Conservation (phyloP, 805 yeast species). For the Candida nitratophila region DNA sequence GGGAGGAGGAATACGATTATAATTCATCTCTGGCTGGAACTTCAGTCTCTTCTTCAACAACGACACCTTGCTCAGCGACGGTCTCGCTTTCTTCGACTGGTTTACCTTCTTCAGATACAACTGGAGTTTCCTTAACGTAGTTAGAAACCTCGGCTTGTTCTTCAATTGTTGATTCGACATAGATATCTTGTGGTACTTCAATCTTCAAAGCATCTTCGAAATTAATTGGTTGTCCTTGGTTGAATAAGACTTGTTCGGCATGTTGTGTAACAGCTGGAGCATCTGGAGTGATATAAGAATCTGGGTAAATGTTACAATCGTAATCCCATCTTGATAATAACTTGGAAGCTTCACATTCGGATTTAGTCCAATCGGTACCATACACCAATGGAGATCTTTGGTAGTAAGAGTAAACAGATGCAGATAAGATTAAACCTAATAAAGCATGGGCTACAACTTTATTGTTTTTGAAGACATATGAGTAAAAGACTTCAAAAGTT, state of each 20-base stretch:
- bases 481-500: conserved; percentile 22
- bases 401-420: conserved; percentile 47
- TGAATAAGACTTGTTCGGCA: neutral
- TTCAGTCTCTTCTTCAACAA: neutral
- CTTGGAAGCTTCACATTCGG: conserved; percentile 55
- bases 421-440: conserved; percentile 40
- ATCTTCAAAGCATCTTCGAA: conserved; percentile 9
- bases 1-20: conserved; percentile 1
- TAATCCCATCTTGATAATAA: conserved; percentile 77
- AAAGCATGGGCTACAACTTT: conserved; percentile 37
- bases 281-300: neutral
- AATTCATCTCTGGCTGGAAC: conserved; percentile 10
- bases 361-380: conserved; percentile 74
- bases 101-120: conserved; percentile 4
- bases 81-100: conserved; percentile 6
- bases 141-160: conserved; percentile 4
- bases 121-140: conserved; percentile 11
- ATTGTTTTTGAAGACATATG: conserved; percentile 26
- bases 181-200: conserved; percentile 3
- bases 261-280: neutral
- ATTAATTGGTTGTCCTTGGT: conserved; percentile 1
- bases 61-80: conserved; percentile 11
- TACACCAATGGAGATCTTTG: conserved; percentile 68
- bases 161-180: conserved; percentile 2
- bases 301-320: conserved; percentile 58